Base-by-base conservation (phyloP, 305 asterid species). In the Salvia sclarea region DNA sequence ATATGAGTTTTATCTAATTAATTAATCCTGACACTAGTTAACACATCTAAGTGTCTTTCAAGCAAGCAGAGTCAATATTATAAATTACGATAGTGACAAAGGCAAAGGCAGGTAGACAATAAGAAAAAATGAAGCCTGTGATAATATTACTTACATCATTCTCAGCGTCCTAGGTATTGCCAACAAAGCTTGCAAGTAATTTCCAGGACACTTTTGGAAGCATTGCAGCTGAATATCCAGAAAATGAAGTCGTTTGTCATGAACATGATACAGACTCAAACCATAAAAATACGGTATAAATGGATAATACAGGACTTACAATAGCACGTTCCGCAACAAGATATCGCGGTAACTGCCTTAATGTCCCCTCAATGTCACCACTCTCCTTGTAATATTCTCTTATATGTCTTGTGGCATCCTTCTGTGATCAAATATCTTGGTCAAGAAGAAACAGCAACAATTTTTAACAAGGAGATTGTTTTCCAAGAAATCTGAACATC, bases 91-190 rank as follows among this genome's bases (percentile, higher is more conserved):
- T 6, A 57, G 43, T 33, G 61, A 45, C 10, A 38, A 56, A 13
- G 33, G 40, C 38, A 47, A 62, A 71, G 61, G 68, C 56, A 55
- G 56, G 44, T 47, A 22, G 57, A 9, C 40, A 7, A 9, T 33
- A 18, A 45, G n/a, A 22, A 41, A 73, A 28, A 55, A 13, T 30
- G 66, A 54, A 50, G 74, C 43, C 17, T 62, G 31, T 16, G 65
- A 54, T 3, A 43, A 62, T 47, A 71, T 96, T 88, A 71, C 97
- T 88, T 74, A 93, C 98, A 94, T 94, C 98, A 94, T 94, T 78
- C 98, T 80, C 69, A 94, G 88, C 56, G 98, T 94, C 84, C 98
- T 87, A 14, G 97, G 97, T 80, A 94, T 87, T 69, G 86, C 92
- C 80, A 81, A 82, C 77, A 94, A 75, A 68, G 98, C 97, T 80